Conservation (phyloP, 352 stramenopile genomes). For the Phytopythium kandeliae region DNA sequence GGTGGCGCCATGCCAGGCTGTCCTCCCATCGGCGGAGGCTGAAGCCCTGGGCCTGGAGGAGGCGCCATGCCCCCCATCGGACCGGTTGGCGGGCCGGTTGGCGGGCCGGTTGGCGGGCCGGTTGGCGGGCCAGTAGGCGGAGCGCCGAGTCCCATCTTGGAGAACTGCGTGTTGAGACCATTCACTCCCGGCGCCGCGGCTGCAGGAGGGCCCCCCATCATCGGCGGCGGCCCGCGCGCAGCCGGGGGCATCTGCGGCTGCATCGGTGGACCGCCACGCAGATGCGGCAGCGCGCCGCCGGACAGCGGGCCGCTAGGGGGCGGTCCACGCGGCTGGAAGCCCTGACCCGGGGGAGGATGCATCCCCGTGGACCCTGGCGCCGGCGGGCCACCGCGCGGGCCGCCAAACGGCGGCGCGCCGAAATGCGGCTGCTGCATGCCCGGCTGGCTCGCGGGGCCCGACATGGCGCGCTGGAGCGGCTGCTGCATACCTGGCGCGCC, state of each 20-base stretch:
- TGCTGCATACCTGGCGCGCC: constrained; percentile 11
- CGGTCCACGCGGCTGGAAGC: constrained; percentile 7
- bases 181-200: constrained; percentile 15
- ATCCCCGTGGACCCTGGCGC: neutral
- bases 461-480: constrained; percentile 18
- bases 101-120: constrained; percentile 19
- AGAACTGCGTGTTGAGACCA: constrained; percentile 53
- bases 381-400: neutral
- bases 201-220: constrained; percentile 12
- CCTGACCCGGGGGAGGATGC: constrained; percentile 2
- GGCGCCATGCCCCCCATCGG: constrained; percentile 6
- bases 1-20: constrained; percentile 17
- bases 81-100: constrained; percentile 19
- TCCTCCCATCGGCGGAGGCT: constrained; percentile 14
- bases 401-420: constrained; percentile 10
- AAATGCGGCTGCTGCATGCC: constrained; percentile 16
- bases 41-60: constrained; percentile 2
- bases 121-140: constrained; percentile 11
- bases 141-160: constrained; percentile 58
- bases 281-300: constrained; percentile 22
- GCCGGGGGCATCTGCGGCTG: constrained; percentile 7
- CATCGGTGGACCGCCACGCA: constrained; percentile 14
- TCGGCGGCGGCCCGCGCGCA: constrained; percentile 10
- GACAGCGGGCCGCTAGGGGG: constrained; percentile 8
- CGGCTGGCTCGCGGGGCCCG: constrained; percentile 25